Evolutionary conservation across 192 early-diverging fungal species (phyloP).

Genomic region (Coemansia sp.): DNA sequence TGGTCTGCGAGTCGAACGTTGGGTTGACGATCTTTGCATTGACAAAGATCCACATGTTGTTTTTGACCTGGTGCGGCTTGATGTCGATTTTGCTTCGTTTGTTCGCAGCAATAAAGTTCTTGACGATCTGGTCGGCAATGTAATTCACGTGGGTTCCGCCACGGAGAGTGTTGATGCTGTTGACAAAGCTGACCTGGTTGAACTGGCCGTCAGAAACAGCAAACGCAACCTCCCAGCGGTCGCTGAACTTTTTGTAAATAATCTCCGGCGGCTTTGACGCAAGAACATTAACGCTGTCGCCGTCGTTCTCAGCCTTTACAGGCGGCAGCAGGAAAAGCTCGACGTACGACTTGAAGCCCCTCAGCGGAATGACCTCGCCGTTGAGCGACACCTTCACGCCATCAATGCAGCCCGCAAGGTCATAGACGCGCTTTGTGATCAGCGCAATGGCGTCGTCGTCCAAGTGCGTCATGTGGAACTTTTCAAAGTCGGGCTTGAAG

Average conservation of each 20-base stretch:
- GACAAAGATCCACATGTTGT: conserved; percentile 91
- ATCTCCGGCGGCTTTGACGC: conserved; percentile 48
- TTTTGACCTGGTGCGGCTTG: conserved; percentile 85
- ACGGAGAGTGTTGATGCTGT: conserved; percentile 92
- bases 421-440: conserved; percentile 90
- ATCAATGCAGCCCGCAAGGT: conserved; percentile 84
- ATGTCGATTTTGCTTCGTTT: conserved; percentile 75
- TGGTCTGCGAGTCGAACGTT: conserved; percentile 96
- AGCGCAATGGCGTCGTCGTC: conserved; percentile 87
- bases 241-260: conserved; percentile 76
- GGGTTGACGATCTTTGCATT: conserved; percentile 95
- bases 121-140: conserved; percentile 79
- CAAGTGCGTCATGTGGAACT: conserved; percentile 86
- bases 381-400: conserved; percentile 90
- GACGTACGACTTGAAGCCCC: conserved; percentile 88
- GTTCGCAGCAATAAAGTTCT: conserved; percentile 65
- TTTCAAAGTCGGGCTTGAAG: conserved; percentile 90
- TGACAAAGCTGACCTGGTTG: conserved; percentile 95
- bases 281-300: conserved; percentile 4
- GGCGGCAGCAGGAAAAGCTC: conserved; percentile 70
- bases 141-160: conserved; percentile 91
- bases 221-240: conserved; percentile 94
- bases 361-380: conserved; percentile 78
- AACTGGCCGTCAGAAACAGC: conserved; percentile 94
- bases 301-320: conserved; percentile 7